Conservation (phyloP, 2,329 filamentous ascomycete genomes). For the Aspergillus sp. region DNA sequence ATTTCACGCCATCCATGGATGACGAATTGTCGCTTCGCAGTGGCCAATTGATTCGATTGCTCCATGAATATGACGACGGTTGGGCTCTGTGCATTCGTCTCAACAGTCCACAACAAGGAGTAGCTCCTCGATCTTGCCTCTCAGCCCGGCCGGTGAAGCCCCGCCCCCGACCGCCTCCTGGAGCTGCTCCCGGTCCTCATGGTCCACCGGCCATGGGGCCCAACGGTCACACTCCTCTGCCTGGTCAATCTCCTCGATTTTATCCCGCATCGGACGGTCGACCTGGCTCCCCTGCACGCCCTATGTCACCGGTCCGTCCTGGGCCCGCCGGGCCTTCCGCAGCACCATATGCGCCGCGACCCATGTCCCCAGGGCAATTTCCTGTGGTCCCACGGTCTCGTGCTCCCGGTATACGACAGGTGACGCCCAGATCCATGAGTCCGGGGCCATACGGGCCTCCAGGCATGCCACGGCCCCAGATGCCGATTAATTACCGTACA, state of each 20-base stretch:
- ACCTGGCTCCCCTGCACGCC: slow-evolving; percentile 39
- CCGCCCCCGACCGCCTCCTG: slow-evolving; percentile 44
- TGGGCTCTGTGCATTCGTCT: slow-evolving; percentile 92
- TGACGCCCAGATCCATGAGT: slow-evolving; percentile 28
- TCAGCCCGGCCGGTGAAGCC: slow-evolving; percentile 89
- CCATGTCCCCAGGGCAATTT: slow-evolving; percentile 21
- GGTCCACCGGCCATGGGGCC: slow-evolving; percentile 29
- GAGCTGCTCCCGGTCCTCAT: slow-evolving; percentile 24
- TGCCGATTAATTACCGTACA: slow-evolving; percentile 29
- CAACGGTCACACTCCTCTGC: slow-evolving; percentile 11
- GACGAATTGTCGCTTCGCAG: slow-evolving; percentile 78
- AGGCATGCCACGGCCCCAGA: slow-evolving; percentile 34
- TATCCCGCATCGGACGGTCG: slow-evolving; percentile 30
- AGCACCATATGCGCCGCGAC: slow-evolving; percentile 1
- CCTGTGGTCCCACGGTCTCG: slow-evolving; percentile 29
- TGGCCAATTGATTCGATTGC: slow-evolving; percentile 75
- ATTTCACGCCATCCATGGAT: slow-evolving; percentile 85
- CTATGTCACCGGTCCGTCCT: slow-evolving; percentile 16
- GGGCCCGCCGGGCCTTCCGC: slow-evolving; percentile 16
- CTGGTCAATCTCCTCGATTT: slow-evolving; percentile 25
- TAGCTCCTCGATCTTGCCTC: slow-evolving; percentile 85
- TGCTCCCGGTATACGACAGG: slow-evolving; percentile 16
- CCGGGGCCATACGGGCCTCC: slow-evolving; percentile 38
- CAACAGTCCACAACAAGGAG: slow-evolving; percentile 85
- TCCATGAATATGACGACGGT: slow-evolving; percentile 96